phyloP scores from a whole-genome alignment of 352 stramenopile genomes.

The Hyaloperonospora brassicae region DNA sequence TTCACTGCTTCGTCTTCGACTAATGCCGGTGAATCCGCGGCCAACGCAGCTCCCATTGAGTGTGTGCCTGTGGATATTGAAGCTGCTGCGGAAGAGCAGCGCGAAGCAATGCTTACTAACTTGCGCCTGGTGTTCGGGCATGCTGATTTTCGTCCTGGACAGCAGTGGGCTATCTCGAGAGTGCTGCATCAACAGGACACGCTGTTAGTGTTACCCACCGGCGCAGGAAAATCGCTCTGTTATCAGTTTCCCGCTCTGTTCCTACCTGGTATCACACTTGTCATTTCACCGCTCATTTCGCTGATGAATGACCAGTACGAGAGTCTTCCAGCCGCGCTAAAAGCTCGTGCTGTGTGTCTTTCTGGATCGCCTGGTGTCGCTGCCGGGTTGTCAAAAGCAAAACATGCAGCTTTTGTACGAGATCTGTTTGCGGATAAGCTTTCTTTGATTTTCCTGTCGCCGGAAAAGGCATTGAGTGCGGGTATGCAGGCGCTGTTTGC shows the following conservation, averaged over 20 bases:
- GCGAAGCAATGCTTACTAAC: slow-evolving; percentile 54
- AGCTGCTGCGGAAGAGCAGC: slow-evolving; percentile 32
- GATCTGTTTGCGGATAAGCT: slow-evolving; percentile 53
- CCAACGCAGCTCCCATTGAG: slow-evolving; percentile 24
- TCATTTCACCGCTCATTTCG: slow-evolving; percentile 89
- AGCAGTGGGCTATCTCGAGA: slow-evolving; percentile 79
- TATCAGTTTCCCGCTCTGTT: slow-evolving; percentile 92
- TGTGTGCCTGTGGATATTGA: slow-evolving; percentile 51
- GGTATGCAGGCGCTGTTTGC: slow-evolving; percentile 69
- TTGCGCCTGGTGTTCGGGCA: slow-evolving; percentile 83
- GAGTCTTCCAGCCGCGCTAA: slow-evolving; percentile 61
- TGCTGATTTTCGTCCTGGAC: slow-evolving; percentile 61
- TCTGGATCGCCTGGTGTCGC: slow-evolving; percentile 28
- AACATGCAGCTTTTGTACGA: slow-evolving; percentile 58
- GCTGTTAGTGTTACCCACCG: slow-evolving; percentile 94
- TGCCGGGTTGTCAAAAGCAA: slow-evolving; percentile 36
- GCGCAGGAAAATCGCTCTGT: slow-evolving; percentile 96
- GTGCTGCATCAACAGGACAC: slow-evolving; percentile 56
- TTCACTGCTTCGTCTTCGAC: slow-evolving; percentile 22
- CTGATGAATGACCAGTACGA: slow-evolving; percentile 91
- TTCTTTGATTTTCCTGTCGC: slow-evolving; percentile 88
- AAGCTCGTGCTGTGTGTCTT: slow-evolving; percentile 49
- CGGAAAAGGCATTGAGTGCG: slow-evolving; percentile 77
- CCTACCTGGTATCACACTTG: slow-evolving; percentile 82
- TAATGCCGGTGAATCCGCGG: slow-evolving; percentile 12